A percentile compares a stretch with the other conserved stretches of the same genome.
These are phyloP conservation scores for Aphanomyces invadans DNA, from an alignment of 352 stramenopile genomes.

Conservation along the genomic window DNA sequence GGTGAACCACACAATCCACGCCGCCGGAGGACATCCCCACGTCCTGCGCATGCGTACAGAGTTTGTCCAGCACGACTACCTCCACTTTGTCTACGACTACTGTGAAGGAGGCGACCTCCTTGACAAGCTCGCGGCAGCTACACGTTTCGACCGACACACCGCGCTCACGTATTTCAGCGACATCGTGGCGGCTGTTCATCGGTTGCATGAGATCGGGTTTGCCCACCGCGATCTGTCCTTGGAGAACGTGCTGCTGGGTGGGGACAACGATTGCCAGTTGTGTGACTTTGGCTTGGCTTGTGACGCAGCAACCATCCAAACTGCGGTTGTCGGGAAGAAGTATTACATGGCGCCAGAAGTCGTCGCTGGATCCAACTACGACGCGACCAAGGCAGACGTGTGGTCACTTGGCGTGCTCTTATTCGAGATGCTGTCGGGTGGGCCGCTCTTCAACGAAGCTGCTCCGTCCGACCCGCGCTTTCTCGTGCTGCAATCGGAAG, in stretches of 20 bases:
- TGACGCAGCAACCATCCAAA: conserved; percentile 3
- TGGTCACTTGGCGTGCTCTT: conserved; percentile 66
- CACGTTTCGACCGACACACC: neutral
- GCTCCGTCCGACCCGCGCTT: neutral
- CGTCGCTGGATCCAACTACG: conserved; percentile 28
- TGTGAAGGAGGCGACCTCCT: conserved; percentile 92
- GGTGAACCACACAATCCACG: conserved; percentile 47
- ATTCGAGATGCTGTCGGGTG: conserved; percentile 48
- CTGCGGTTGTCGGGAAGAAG: conserved; percentile 37
- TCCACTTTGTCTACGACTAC: conserved; percentile 99
- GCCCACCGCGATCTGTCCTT: conserved; percentile 18
- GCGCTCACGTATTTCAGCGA: conserved; percentile 8
- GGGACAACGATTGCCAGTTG: conserved; percentile 60
- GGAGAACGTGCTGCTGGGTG: conserved; percentile 10
- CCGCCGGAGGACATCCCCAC: conserved; percentile 55
- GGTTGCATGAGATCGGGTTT: conserved; percentile 3
- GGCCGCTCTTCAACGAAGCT: conserved; percentile 46
- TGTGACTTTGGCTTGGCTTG: conserved; percentile 87
- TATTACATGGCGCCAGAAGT: conserved; percentile 67
- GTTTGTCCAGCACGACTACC: conserved; percentile 48
- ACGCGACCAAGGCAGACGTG: conserved; percentile 50
- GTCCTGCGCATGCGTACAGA: conserved; percentile 54
- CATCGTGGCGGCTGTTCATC: neutral
- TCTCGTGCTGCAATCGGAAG: neutral
- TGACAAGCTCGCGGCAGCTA: neutral